Evolutionary conservation across 139 green algal genomes (phyloP), one percentile per base, ranked within the genome.

Genomic region (Chlorella sp.): DNA sequence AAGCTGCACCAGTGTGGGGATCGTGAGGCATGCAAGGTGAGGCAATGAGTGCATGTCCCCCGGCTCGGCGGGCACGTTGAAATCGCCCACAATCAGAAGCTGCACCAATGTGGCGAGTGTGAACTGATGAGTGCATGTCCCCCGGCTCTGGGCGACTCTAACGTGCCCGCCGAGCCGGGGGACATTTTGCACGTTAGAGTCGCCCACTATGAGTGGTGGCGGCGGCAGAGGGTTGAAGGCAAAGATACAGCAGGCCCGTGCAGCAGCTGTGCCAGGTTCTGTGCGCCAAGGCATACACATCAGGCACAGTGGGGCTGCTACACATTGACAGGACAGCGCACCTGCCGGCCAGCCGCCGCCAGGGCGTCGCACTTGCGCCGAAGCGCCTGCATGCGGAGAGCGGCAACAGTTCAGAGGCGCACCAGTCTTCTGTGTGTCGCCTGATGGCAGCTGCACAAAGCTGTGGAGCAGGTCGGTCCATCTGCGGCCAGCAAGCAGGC

Each of bases 111-210:
- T n/a, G n/a, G n/a, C n/a, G n/a, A n/a, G n/a, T n/a, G n/a, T n/a
- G n/a, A n/a, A n/a, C 72, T 19, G 76, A 68, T 16, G 84, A 32
- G 81, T 95, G 89, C 30, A 92, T 84, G 80, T 95, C 92, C 34
- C 69, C 32, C 20, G 76, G 77, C 40, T 85, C 81, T n/a, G n/a
- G 1, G 85, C 85, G 32, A 87, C n/a, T n/a, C n/a, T n/a, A n/a
- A n/a, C n/a, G n/a, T n/a, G n/a, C n/a, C n/a, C n/a, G n/a, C n/a
- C n/a, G n/a, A n/a, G n/a, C n/a, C n/a, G n/a, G n/a, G n/a, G n/a
- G n/a, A n/a, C n/a, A n/a, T n/a, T n/a, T n/a, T n/a, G 86, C 1
- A 95, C 75, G 68, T 95, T 95, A 38, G 95, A 86, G 68, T 95
- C 92, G 7, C 92, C 92, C 38, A 95, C 92, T 34, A 93, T 76